Percentiles rank a stretch among this genome's conserved stretches.
Evolutionary conservation across 139 green algal species (phyloP).

Genomic region (Bryopsis sp.): DNA sequence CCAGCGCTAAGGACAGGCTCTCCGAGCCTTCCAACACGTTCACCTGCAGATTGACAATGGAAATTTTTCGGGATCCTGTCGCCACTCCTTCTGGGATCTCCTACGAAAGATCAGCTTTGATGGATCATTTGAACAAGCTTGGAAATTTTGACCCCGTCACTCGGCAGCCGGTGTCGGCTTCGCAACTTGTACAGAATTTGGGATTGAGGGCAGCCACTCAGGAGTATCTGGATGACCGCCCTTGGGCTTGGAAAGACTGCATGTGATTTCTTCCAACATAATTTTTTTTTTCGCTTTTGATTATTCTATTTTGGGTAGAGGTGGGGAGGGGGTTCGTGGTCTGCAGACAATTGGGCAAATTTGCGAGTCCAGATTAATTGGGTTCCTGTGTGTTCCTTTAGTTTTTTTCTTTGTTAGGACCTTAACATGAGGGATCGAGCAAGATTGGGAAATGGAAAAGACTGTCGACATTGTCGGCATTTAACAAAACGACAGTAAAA

Average conservation of each 20-base stretch:
- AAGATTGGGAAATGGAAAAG: too few species aligned
- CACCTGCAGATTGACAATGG: slow-evolving; percentile 47
- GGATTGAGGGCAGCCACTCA: slow-evolving; percentile 49
- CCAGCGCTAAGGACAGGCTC: slow-evolving; percentile 1
- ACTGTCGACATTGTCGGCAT: too few species aligned
- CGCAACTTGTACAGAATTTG: slow-evolving; percentile 47
- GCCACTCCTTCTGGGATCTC: slow-evolving; percentile 48
- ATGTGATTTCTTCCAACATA: too few species aligned
- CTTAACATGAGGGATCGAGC: too few species aligned
- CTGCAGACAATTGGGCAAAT: too few species aligned
- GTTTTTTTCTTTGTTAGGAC: too few species aligned
- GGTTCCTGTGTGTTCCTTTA: too few species aligned
- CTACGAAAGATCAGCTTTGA: slow-evolving; percentile 55
- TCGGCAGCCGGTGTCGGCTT: slow-evolving; percentile 27
- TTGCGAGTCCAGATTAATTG: too few species aligned
- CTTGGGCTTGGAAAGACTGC: slow-evolving; percentile 62
- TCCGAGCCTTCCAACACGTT: slow-evolving; percentile 35
- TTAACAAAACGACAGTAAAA: too few species aligned
- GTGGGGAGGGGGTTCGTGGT: too few species aligned
- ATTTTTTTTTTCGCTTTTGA: too few species aligned
- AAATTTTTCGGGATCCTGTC: slow-evolving; percentile 51
- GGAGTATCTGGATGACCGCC: slow-evolving; percentile 64
- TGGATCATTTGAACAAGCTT: slow-evolving; percentile 63
- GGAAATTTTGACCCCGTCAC: slow-evolving; percentile 61
- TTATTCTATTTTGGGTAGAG: too few species aligned